These are phyloP conservation scores for Chondrus crispus DNA, from an alignment of 23 red algal species.

Conservation along the genomic window DNA sequence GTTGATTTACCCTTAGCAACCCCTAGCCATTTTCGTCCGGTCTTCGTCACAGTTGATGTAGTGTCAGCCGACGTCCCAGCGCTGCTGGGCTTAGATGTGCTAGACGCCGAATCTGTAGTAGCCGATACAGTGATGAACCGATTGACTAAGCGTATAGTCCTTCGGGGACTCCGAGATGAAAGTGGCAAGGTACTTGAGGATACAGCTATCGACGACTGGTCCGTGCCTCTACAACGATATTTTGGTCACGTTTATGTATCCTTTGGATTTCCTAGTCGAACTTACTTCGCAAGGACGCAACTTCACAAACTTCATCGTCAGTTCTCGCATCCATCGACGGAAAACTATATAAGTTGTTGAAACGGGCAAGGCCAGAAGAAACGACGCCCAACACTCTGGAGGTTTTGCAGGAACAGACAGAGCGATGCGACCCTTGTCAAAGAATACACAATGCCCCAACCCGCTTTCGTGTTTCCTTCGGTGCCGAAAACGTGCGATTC, in stretches of 20 bases:
- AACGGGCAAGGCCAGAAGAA: too few relatives aligned
- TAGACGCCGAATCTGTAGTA: background rate
- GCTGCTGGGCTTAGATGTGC: background rate
- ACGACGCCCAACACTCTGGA: too few relatives aligned
- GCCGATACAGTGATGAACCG: background rate
- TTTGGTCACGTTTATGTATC: background rate
- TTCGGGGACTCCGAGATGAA: too few relatives aligned
- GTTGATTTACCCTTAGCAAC: background rate
- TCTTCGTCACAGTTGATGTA: background rate
- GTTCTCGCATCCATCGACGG: background rate
- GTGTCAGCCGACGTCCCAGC: background rate
- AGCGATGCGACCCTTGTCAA: background rate
- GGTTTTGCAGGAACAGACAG: background rate
- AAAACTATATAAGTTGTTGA: too few relatives aligned
- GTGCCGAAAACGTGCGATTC: background rate
- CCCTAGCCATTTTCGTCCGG: background rate
- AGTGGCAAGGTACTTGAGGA: too few relatives aligned
- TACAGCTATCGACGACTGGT: background rate
- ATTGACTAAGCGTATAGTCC: background rate
- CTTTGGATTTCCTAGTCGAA: background rate
- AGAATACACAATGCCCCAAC: background rate
- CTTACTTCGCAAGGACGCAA: background rate
- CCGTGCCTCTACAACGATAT: background rate
- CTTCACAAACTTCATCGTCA: background rate
- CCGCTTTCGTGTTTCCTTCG: slow-evolving; percentile 32